A percentile compares a stretch with the other conserved stretches of the same genome.
Evolutionary conservation across 2,329 filamentous ascomycete species (phyloP).

Genomic region (Proliferodiscus dingleyae): DNA sequence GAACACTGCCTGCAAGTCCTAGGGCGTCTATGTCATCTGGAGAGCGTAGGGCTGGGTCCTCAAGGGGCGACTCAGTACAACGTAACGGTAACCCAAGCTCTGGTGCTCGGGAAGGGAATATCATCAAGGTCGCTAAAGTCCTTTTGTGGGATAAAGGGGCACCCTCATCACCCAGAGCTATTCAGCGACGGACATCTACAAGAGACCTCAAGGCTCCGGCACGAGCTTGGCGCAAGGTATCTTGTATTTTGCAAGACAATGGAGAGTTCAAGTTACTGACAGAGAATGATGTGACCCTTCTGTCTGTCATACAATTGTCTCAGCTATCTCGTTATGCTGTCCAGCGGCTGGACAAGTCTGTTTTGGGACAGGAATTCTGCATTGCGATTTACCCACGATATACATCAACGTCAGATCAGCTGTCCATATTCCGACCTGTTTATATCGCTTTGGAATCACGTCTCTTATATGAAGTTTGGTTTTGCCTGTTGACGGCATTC

Average conservation of each 20-base stretch:
- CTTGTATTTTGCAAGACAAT: constrained; percentile 90
- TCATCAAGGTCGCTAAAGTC: constrained; percentile 93
- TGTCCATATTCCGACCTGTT: constrained; percentile 78
- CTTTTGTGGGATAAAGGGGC: constrained; percentile 82
- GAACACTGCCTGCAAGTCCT: constrained; percentile 20
- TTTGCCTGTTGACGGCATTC: constrained; percentile 84
- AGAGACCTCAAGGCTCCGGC: constrained; percentile 48
- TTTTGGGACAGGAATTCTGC: constrained; percentile 88
- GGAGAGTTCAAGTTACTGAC: constrained; percentile 88
- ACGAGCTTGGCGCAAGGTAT: constrained; percentile 77
- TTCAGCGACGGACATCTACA: constrained; percentile 48
- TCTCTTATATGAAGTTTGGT: constrained; percentile 96
- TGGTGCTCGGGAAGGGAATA: constrained; percentile 71
- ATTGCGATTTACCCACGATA: constrained; percentile 96
- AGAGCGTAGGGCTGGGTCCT: constrained; percentile 28
- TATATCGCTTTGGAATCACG: constrained; percentile 84
- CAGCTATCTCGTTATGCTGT: constrained; percentile 86
- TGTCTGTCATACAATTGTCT: constrained; percentile 81
- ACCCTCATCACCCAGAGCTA: constrained; percentile 46
- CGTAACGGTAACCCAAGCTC: constrained; percentile 39
- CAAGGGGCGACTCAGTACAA: constrained; percentile 39
- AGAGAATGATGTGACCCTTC: constrained; percentile 73
- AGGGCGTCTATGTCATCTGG: constrained; percentile 9
- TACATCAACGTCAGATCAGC: constrained; percentile 64
- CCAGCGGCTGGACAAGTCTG: constrained; percentile 83